These are phyloP conservation scores for Amanita fuliginea DNA, from an alignment of 768 basidiomycete species.

Conservation along the genomic window DNA sequence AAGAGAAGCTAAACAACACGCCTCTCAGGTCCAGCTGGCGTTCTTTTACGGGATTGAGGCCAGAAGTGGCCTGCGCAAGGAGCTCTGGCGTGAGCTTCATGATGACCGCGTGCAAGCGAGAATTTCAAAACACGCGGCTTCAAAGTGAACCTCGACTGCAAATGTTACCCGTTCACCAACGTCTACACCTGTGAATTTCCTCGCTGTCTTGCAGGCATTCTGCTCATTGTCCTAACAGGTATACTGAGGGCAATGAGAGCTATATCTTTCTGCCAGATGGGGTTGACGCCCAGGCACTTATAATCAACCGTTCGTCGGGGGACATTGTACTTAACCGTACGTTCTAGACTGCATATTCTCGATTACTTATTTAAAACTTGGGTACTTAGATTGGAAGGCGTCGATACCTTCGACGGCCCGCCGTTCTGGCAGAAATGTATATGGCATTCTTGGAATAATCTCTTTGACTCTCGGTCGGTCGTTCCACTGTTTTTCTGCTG, in stretches of 20 bases:
- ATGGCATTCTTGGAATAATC: slow-evolving; percentile 69
- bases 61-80: slow-evolving; percentile 68
- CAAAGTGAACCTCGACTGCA: slow-evolving; percentile 12
- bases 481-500: not conserved
- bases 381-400: slow-evolving; percentile 37
- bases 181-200: slow-evolving; percentile 53
- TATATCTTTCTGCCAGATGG: slow-evolving; percentile 71
- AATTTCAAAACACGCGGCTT: slow-evolving; percentile 17
- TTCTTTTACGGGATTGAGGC: slow-evolving; percentile 77
- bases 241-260: slow-evolving; percentile 58
- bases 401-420: slow-evolving; percentile 42
- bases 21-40: slow-evolving; percentile 89
- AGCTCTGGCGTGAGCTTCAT: slow-evolving; percentile 96
- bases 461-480: slow-evolving; percentile 64
- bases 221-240: slow-evolving; percentile 27
- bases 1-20: slow-evolving; percentile 16
- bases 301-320: slow-evolving; percentile 64
- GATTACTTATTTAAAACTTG: not conserved
- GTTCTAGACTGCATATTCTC: slow-evolving; percentile 12
- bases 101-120: slow-evolving; percentile 17
- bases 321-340: slow-evolving; percentile 63
- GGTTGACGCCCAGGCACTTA: slow-evolving; percentile 51
- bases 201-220: slow-evolving; percentile 9
- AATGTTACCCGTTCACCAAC: slow-evolving; percentile 66
- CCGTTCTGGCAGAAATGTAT: slow-evolving; percentile 53